Percentiles rank a stretch among this genome's conserved stretches.
phyloP scores from a whole-genome alignment of 2,329 filamentous ascomycete species.

The Penicillium freii region DNA sequence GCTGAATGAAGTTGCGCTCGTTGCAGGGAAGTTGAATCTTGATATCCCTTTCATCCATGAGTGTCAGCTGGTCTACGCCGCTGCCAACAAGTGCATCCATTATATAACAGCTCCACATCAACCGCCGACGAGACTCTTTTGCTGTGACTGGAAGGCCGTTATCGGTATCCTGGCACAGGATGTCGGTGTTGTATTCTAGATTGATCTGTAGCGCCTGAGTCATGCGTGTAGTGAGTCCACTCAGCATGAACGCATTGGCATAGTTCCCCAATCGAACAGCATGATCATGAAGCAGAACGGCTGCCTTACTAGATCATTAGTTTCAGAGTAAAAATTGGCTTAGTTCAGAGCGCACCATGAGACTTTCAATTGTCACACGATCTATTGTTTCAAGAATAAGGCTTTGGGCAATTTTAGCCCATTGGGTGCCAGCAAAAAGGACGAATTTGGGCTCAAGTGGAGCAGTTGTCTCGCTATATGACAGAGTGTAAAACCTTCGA shows the following conservation, averaged over 20 bases:
- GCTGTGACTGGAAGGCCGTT: constrained; percentile 18
- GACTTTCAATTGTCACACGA: constrained; percentile 23
- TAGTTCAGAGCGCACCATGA: constrained; percentile 15
- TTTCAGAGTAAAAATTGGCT: neutral
- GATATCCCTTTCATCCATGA: constrained; percentile 31
- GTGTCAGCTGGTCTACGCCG: constrained; percentile 32
- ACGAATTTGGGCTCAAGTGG: constrained; percentile 14
- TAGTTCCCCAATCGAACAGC: constrained; percentile 33
- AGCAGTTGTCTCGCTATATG: constrained; percentile 15
- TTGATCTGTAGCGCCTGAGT: constrained; percentile 35
- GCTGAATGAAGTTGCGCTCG: constrained; percentile 31
- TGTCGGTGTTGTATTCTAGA: constrained; percentile 32
- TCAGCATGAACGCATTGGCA: constrained; percentile 34
- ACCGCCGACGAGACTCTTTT: constrained; percentile 31
- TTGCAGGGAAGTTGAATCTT: constrained; percentile 35
- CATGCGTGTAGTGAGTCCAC: constrained; percentile 31
- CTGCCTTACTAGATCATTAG: constrained; percentile 11
- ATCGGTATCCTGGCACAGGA: constrained; percentile 25
- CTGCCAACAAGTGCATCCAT: constrained; percentile 31
- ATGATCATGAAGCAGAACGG: constrained; percentile 33
- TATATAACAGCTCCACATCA: constrained; percentile 36
- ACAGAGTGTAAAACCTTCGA: constrained; percentile 18
- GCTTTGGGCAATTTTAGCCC: constrained; percentile 19
- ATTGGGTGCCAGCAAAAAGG: constrained; percentile 17
- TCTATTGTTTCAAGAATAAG: constrained; percentile 23